A percentile compares a stretch with the other conserved stretches of the same genome.
phyloP scores from a whole-genome alignment of 495 filamentous ascomycete genomes.

The Paragyromitra xinjiangensis region DNA sequence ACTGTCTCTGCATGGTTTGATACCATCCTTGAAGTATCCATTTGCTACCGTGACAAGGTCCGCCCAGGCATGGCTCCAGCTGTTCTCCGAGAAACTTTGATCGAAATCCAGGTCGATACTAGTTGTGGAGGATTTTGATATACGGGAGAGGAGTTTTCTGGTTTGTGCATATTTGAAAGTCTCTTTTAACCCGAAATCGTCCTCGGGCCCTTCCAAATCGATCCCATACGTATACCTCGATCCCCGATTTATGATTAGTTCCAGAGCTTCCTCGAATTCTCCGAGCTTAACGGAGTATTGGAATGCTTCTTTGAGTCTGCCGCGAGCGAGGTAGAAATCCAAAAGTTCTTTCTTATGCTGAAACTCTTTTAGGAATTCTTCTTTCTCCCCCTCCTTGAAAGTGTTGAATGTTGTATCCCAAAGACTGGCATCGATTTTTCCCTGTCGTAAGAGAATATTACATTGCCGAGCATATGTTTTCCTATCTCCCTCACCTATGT shows the following conservation, averaged over 20 bases:
- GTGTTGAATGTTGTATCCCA: constrained; percentile 19
- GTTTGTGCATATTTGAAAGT: constrained; percentile 40
- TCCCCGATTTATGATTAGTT: constrained; percentile 16
- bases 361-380: constrained; percentile 24
- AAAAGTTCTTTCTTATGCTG: constrained; percentile 22
- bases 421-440: not conserved
- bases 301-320: constrained; percentile 27
- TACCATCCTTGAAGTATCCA: constrained; percentile 32
- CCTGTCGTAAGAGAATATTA: constrained; percentile 26
- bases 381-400: constrained; percentile 26
- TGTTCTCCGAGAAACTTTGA: not conserved
- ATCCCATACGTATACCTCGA: not conserved
- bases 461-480: constrained; percentile 39
- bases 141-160: constrained; percentile 7
- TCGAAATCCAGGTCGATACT: constrained; percentile 15
- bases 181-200: constrained; percentile 2
- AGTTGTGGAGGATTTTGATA: not conserved
- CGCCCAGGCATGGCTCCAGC: constrained; percentile 17
- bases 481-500: constrained; percentile 24
- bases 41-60: not conserved
- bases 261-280: constrained; percentile 14
- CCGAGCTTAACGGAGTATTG: constrained; percentile 1
- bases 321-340: constrained; percentile 11
- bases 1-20: constrained; percentile 6
- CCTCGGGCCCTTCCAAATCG: not conserved